Conservation (phyloP, 2,329 filamentous ascomycete genomes). For the Colletotrichum australisinense region DNA sequence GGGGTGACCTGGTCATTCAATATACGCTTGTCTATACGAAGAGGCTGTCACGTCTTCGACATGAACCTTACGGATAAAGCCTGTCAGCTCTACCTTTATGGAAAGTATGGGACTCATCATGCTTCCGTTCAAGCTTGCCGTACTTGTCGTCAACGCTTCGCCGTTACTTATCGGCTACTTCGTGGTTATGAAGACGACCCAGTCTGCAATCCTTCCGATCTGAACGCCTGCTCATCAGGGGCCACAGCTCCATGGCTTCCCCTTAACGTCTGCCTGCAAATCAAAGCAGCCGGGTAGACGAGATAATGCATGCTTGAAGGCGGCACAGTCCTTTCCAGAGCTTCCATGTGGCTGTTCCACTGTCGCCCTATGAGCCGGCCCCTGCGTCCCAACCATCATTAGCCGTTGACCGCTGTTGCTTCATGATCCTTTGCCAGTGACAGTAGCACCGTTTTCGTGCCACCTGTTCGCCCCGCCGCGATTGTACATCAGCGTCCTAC, state of each 20-base stretch:
- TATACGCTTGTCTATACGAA: not conserved
- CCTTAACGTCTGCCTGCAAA: slow-evolving; percentile 10
- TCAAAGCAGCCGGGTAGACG: not conserved
- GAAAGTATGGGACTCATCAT: not conserved
- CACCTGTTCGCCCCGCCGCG: not conserved
- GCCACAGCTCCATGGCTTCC: not conserved
- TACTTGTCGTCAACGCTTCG: not conserved
- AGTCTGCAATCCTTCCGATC: slow-evolving; percentile 11
- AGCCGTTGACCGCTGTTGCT: slow-evolving; percentile 9
- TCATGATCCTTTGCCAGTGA: slow-evolving; percentile 25
- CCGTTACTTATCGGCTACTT: not conserved
- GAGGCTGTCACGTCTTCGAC: not conserved
- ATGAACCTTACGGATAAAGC: not conserved
- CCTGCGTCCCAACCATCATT: slow-evolving; percentile 6
- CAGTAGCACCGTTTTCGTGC: not conserved
- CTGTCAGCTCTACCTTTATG: not conserved
- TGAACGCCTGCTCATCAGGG: slow-evolving; percentile 7
- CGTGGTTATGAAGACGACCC: not conserved
- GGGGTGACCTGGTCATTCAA: not conserved
- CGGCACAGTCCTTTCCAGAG: slow-evolving; percentile 17
- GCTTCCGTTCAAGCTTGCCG: not conserved
- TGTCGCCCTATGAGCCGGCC: not conserved
- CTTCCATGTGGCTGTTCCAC: slow-evolving; percentile 20
- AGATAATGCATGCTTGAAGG: slow-evolving; percentile 7
- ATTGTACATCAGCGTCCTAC: not conserved